These are phyloP conservation scores for Wakefieldia striispora DNA, from an alignment of 768 basidiomycete genomes.

Conservation along the genomic window DNA sequence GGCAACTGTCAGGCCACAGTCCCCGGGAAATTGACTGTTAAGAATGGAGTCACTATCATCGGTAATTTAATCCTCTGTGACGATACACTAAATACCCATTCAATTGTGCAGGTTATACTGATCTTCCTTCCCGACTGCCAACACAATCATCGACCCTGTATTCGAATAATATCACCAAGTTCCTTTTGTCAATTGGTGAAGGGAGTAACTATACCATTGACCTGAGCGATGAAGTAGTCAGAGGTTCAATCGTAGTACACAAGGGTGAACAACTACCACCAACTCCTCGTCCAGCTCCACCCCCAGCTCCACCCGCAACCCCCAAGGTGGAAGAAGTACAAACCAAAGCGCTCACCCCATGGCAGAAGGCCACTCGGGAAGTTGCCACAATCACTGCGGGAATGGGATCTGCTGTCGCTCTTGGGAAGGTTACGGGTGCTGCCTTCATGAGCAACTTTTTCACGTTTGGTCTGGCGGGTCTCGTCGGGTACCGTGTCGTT, in stretches of 20 bases:
- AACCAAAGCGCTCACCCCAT: slow-evolving; percentile 69
- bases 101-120: slow-evolving; percentile 61
- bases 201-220: slow-evolving; percentile 64
- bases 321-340: slow-evolving; percentile 45
- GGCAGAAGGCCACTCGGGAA: slow-evolving; percentile 77
- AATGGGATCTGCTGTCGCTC: slow-evolving; percentile 67
- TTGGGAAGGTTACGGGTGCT: slow-evolving; percentile 78
- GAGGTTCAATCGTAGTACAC: slow-evolving; percentile 75
- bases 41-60: slow-evolving; percentile 80
- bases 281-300: slow-evolving; percentile 64
- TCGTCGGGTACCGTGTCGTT: slow-evolving; percentile 86
- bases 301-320: slow-evolving; percentile 54
- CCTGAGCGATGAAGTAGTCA: slow-evolving; percentile 79
- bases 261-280: slow-evolving; percentile 65
- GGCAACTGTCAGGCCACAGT: slow-evolving; percentile 84
- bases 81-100: slow-evolving; percentile 3
- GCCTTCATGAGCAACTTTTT: slow-evolving; percentile 89
- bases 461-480: slow-evolving; percentile 81
- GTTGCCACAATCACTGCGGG: slow-evolving; percentile 73
- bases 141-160: slow-evolving; percentile 89
- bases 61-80: slow-evolving; percentile 40
- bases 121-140: slow-evolving; percentile 83
- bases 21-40: slow-evolving; percentile 68
- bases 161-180: slow-evolving; percentile 90
- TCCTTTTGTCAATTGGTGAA: slow-evolving; percentile 74